Base-by-base conservation (phyloP, 768 basidiomycete genomes). In the Rhizopogon vesiculosus region DNA sequence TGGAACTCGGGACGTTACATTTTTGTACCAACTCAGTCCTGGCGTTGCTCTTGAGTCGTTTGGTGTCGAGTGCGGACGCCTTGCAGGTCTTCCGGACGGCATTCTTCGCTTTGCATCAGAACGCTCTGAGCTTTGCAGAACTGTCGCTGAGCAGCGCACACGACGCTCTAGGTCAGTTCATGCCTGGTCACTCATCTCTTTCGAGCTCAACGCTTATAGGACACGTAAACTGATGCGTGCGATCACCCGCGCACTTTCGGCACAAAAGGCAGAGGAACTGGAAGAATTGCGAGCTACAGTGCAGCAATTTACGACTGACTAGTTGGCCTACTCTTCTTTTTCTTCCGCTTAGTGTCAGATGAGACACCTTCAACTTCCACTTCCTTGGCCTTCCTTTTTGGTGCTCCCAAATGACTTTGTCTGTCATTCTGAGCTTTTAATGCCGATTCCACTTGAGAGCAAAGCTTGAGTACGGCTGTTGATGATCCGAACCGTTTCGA, bases 1-100 rank as follows among this genome's bases (percentile, higher is more conserved):
- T 65, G 89, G 93, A 6, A 79, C 78, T 22, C 78, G 87, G 22
- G 84, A 89, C 48, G 87, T 99, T 42, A 89, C 87, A 5, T 99
- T 98, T 72, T 72, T 97, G 31, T 99, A 96, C 70, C 79, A 74
- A 31, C 74, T 98, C 19, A 78, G 80, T 0, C 70, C 74, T 7
- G 93, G 94, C 10, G 74, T 93, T 38, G 87, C 92, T 3, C 74
- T 78, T 76, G 87, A 87, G 64, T 93, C 91, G 0, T 98, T 94
- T 66, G 94, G 94, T 10, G 85, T 97, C 8, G 94, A 96, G 75
- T 96, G 93, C 67, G 93, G 86, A 7, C 81, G 92, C 43, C 79
- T 98, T 25, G 96, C 96, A 0, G 88, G 87, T 8, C 67, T 98
- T 35, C 89, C 92, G 0, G 85, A 88, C 60, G 58, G 69, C 1